Conservation (phyloP, 139 green algal genomes). For the Coelastrella sp. region DNA sequence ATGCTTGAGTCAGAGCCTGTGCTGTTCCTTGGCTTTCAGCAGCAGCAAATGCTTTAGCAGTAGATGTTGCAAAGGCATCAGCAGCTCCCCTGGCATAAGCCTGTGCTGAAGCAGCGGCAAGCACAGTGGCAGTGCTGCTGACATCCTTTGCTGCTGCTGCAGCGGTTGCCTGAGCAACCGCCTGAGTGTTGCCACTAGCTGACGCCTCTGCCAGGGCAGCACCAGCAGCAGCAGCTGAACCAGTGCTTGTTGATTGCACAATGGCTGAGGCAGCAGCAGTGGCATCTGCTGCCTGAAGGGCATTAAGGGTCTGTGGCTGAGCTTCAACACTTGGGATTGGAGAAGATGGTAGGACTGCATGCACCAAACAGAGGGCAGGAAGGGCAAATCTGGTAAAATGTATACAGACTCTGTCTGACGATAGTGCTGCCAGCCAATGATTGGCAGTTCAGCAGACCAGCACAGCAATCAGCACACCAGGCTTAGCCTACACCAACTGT, state of each 20-base stretch:
- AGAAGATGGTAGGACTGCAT: not conserved
- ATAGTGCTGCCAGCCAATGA: not conserved
- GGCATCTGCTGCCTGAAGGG: not conserved
- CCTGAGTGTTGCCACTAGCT: not conserved
- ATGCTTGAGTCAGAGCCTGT: not conserved
- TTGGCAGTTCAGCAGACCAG: not conserved
- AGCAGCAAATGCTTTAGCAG: conserved; percentile 26
- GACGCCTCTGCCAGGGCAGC: conserved; percentile 20
- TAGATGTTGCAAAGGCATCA: not conserved
- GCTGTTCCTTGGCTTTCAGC: not conserved
- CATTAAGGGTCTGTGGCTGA: not conserved
- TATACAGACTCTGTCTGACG: not conserved
- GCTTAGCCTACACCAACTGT: too few species aligned
- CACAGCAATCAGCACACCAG: too few species aligned
- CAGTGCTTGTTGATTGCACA: not conserved
- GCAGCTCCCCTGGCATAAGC: not conserved
- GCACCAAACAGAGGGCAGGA: not conserved
- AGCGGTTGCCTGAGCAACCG: conserved; percentile 25
- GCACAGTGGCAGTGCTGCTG: conserved; percentile 1
- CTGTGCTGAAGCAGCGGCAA: not conserved
- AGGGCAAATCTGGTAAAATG: not conserved
- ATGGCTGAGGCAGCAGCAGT: conserved; percentile 22
- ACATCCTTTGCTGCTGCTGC: conserved; percentile 6
- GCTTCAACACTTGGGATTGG: not conserved
- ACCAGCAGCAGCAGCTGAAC: not conserved